Conservation (phyloP, 345 rosid species). For the Cardamine occulta region DNA sequence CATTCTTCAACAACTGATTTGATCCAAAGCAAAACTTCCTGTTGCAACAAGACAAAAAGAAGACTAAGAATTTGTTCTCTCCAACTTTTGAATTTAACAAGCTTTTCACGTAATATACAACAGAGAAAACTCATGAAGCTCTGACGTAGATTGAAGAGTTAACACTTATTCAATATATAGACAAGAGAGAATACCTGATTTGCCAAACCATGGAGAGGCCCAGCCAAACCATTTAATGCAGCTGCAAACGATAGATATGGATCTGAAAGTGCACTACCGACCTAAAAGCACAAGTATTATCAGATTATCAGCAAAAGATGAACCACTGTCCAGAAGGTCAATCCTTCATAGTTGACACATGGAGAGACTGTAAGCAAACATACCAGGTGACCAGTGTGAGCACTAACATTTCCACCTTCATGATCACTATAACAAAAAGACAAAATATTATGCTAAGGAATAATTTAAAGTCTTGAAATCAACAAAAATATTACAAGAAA, state of each 20-base stretch:
- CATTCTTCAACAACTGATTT: conserved; percentile 91
- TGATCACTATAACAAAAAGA: conserved; percentile 71
- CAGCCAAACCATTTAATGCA: conserved; percentile 97
- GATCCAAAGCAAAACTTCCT: conserved; percentile 98
- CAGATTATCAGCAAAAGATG: conserved; percentile 32
- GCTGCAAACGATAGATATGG: conserved; percentile 99
- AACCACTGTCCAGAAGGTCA: not conserved
- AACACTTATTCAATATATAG: not conserved
- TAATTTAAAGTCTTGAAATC: not conserved
- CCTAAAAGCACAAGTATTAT: conserved; percentile 53
- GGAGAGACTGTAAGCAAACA: conserved; percentile 16
- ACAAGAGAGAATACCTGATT: conserved; percentile 77
- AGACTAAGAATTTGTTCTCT: conserved; percentile 5
- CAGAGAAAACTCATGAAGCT: conserved; percentile 11
- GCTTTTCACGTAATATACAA: conserved; percentile 20
- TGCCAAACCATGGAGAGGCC: conserved; percentile 99
- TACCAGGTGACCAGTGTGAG: conserved; percentile 98
- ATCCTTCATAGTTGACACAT: conserved; percentile 8
- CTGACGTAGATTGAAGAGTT: conserved; percentile 10
- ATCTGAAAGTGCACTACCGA: conserved; percentile 97
- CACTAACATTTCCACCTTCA: conserved; percentile 99
- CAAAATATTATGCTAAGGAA: conserved; percentile 13
- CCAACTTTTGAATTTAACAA: conserved; percentile 20
- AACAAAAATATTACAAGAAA: not conserved
- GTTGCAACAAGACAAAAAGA: conserved; percentile 38